Evolutionary conservation across 2,329 filamentous ascomycete genomes (phyloP).

Genomic region (Aspergillus melleus): DNA sequence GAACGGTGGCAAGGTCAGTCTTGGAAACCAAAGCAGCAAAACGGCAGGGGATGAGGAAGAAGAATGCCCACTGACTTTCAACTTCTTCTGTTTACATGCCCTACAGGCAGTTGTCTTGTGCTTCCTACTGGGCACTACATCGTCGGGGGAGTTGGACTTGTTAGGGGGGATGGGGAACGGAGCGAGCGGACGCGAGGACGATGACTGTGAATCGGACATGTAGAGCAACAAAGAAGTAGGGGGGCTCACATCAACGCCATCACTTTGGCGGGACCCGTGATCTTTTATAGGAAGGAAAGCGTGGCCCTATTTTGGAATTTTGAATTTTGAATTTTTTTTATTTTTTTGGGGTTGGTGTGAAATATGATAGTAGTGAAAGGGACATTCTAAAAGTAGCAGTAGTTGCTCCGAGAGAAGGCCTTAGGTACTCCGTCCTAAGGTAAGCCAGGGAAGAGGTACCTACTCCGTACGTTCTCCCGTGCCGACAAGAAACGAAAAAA

Average conservation of each 20-base stretch:
- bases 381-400: background rate
- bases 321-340: background rate
- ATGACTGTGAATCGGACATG: constrained; percentile 20
- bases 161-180: constrained; percentile 12
- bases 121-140: constrained; percentile 17
- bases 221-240: background rate
- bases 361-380: background rate
- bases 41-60: background rate
- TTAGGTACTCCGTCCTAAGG: no score
- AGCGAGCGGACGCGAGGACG: constrained; percentile 17
- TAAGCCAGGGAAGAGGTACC: no score
- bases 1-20: background rate
- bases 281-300: background rate
- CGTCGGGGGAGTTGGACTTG: constrained; percentile 9
- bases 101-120: constrained; percentile 27
- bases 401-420: no score
- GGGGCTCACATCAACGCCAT: background rate
- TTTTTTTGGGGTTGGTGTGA: background rate
- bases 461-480: background rate
- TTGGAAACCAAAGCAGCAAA: no score
- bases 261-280: background rate
- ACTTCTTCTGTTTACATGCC: constrained; percentile 25
- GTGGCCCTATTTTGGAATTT: background rate
- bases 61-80: constrained; percentile 17
- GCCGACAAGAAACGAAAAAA: background rate